Conservation (phyloP, 768 basidiomycete species). For the Fistulinella prunicolor region DNA sequence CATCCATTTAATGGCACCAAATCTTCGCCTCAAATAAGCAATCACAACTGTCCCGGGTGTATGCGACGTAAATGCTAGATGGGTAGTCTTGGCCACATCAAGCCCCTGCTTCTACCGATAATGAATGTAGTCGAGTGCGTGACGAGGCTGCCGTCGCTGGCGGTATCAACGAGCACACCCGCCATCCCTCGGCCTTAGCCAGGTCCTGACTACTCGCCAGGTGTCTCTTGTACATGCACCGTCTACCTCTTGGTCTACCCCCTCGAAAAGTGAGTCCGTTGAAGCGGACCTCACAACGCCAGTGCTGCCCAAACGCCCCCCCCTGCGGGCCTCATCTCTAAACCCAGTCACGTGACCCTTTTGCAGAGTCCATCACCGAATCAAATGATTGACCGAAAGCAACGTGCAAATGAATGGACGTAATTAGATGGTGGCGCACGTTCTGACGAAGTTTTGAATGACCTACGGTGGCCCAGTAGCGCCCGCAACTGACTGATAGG, state of each 20-base stretch:
- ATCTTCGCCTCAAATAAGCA: background rate
- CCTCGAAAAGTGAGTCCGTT: too few species aligned
- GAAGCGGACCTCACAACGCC: background rate
- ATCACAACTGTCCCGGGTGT: background rate
- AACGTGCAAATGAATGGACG: too few species aligned
- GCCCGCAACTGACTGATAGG: too few species aligned
- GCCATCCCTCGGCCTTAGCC: background rate
- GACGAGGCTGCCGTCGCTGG: slow-evolving; percentile 52
- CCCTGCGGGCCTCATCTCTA: too few species aligned
- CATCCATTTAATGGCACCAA: slow-evolving; percentile 3
- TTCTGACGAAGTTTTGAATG: too few species aligned
- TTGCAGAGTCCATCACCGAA: too few species aligned
- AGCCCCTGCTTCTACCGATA: slow-evolving; percentile 64
- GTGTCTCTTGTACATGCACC: slow-evolving; percentile 15
- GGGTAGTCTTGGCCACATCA: slow-evolving; percentile 55
- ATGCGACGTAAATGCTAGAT: slow-evolving; percentile 40
- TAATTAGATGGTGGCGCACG: too few species aligned
- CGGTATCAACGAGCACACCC: slow-evolving; percentile 8
- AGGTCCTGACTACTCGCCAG: slow-evolving; percentile 1
- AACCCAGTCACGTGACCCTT: too few species aligned
- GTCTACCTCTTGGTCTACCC: slow-evolving; percentile 21
- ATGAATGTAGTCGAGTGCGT: slow-evolving; percentile 69
- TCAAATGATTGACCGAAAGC: too few species aligned
- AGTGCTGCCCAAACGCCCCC: background rate
- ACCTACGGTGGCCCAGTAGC: too few species aligned